A percentile compares a stretch with the other conserved stretches of the same genome.
These are phyloP conservation scores for Akanthomyces dipterigenus DNA, from an alignment of 2,329 filamentous ascomycete species.

Conservation along the genomic window DNA sequence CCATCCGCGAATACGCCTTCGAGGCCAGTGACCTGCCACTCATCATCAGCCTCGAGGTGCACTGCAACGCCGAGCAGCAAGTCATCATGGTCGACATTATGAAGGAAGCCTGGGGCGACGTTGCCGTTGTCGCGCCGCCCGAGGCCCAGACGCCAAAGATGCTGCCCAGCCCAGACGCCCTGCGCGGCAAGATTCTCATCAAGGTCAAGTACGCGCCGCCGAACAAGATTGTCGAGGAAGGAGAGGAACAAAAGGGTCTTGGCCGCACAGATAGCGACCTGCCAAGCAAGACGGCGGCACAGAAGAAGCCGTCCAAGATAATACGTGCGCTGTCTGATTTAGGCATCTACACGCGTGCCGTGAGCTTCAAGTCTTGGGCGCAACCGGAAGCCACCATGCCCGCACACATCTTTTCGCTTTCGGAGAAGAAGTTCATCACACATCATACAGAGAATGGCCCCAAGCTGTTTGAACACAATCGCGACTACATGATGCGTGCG, in stretches of 20 bases:
- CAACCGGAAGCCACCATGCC: conserved; percentile 64
- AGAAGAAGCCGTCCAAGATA: conserved; percentile 52
- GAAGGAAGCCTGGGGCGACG: conserved; percentile 70
- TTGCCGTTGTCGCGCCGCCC: conserved; percentile 50
- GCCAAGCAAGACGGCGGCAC: conserved; percentile 19
- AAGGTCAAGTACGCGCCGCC: conserved; percentile 67
- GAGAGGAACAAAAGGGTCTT: conserved; percentile 11
- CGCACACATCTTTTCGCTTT: conserved; percentile 62
- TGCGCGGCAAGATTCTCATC: conserved; percentile 74
- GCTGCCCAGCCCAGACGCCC: conserved; percentile 61
- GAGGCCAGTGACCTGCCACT: conserved; percentile 68
- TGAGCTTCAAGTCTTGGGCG: conserved; percentile 71
- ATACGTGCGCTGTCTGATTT: conserved; percentile 67
- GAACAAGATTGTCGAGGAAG: conserved; percentile 20
- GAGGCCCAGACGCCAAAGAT: conserved; percentile 37
- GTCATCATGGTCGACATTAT: conserved; percentile 90
- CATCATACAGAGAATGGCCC: conserved; percentile 43
- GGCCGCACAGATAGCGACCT: conserved; percentile 31
- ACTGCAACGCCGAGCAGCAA: conserved; percentile 75
- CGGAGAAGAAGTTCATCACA: conserved; percentile 57
- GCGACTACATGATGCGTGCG: conserved; percentile 73
- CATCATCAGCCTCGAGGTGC: conserved; percentile 92
- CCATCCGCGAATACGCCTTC: conserved; percentile 76
- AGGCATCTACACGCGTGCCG: conserved; percentile 76
- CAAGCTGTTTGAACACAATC: conserved; percentile 73